Evolutionary conservation across 2,329 filamentous ascomycete species (phyloP), one percentile per base, ranked within the genome.

Genomic region (Colletotrichum endophyticum): DNA sequence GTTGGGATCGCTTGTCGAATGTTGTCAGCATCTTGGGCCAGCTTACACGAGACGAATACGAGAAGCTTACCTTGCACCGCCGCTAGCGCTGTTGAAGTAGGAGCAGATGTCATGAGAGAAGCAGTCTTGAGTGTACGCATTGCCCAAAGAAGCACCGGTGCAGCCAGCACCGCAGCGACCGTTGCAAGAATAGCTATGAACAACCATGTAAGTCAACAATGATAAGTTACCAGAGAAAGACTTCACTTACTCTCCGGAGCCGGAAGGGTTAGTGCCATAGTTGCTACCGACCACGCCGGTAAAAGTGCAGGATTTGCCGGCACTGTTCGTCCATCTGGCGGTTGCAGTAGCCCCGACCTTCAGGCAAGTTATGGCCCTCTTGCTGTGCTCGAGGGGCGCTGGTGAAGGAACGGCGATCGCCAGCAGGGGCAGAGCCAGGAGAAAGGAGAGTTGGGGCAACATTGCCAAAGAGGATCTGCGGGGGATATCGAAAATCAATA

Each of bases 101-200:
- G 87, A 89, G 79, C 88, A 90, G 15, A 89, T 85, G 66, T 89
- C 88, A 70, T 89, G 88, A 0, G 85, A 86, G 78, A 87, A 89
- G 78, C 88, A 89, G 66, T 89, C 86, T 76, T 89, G 88, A 0
- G 88, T 89, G 73, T 89, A 89, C 6, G 82, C 86, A 39, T 89
- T 88, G 4, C 88, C 88, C 9, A 89, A 2, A 2, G 86, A 82
- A 6, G 81, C 64, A 7, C 88, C 88, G 1, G 80, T 83, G 66
- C 88, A 89, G 0, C 87, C 88, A 12, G 85, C 86, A 30, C 88
- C 88, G 39, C 88, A 89, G 34, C 88, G 83, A 3, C 88, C 88
- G 69, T 89, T 89, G 72, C 88, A 89, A 11, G 85, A 87, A 63
- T 89, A 89, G 27, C 88, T 89, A 27, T 3, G 16, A n/a, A 4